Base-by-base conservation (phyloP, 2,329 filamentous ascomycete genomes). In the Calonectria hawksworthii region DNA sequence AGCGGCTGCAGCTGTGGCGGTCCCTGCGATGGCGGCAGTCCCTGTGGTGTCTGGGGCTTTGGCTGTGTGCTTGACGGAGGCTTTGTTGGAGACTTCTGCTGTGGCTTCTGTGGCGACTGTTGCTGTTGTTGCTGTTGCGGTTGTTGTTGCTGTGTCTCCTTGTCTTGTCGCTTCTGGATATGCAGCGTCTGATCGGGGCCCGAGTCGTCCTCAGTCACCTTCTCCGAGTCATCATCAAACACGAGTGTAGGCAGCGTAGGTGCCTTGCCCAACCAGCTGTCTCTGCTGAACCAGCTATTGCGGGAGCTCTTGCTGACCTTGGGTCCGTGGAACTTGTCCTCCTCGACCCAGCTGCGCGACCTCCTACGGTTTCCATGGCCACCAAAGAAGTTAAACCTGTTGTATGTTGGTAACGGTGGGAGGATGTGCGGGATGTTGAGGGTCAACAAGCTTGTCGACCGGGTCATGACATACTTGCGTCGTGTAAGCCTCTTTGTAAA, bases 321-420 rank as follows among this genome's bases (percentile, higher is more conserved):
- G 13, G 88, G 88, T 6, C 88, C 88, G 73, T 89, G 88, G n/a
- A 89, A 82, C 69, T 85, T 86, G 65, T 90, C 88, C 76, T 89
- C 89, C 72, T 89, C 88, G 34, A 89, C 87, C 88, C 88, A 90
- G 23, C 85, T 86, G 56, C 73, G 79, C 67, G 82, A 82, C 11
- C 79, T 65, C 23, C 77, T 77, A 30, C 72, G 76, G 38, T 77
- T 78, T 75, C 80, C 79, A 78, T 84, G 68, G 5, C 36, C 56
- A 78, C 80, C 59, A 75, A 82, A 82, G 41, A 84, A 79, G 16
- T 54, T 77, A 34, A 84, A 78, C 73, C 78, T 83, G 51, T 81
- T 80, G n/a, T 84, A 80, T 36, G 83, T 79, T 32, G 84, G 83
- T 66, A 86, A 76, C 3, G 83, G 83, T 8, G 85, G 83, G 54